These are phyloP conservation scores for Meripilus lineatus DNA, from an alignment of 1,284 basidiomycete species.

Conservation along the genomic window DNA sequence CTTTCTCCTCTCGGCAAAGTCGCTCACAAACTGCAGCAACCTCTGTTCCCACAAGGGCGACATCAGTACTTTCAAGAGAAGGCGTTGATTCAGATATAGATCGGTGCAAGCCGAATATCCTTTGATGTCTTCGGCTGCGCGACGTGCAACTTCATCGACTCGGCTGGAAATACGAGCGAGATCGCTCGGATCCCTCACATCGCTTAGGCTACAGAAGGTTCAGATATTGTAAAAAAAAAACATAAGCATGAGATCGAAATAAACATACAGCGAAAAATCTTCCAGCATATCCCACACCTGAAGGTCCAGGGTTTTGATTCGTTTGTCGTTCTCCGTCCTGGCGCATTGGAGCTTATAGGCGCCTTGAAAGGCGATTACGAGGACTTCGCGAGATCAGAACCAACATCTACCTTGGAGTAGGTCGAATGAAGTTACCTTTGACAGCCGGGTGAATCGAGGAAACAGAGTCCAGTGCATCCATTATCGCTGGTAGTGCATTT, in stretches of 20 bases:
- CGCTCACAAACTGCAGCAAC: slow-evolving; percentile 28
- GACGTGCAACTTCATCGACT: slow-evolving; percentile 15
- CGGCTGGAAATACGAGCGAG: no score
- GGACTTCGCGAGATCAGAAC: slow-evolving; percentile 34
- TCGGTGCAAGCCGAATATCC: slow-evolving; percentile 28
- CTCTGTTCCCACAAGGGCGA: slow-evolving; percentile 32
- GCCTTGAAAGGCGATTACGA: slow-evolving; percentile 38
- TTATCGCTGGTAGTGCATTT: slow-evolving; percentile 7
- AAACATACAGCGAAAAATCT: slow-evolving; percentile 37
- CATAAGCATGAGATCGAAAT: no score
- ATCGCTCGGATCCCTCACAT: no score
- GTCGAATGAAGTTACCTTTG: slow-evolving; percentile 5
- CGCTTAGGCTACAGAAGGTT: no score
- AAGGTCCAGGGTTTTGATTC: slow-evolving; percentile 33
- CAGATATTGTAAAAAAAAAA: no score
- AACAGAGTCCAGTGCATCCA: slow-evolving; percentile 11
- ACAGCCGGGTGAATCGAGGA: slow-evolving; percentile 12
- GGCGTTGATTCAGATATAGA: slow-evolving; percentile 26
- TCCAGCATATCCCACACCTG: slow-evolving; percentile 44
- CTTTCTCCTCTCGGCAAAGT: slow-evolving; percentile 28
- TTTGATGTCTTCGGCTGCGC: slow-evolving; percentile 26
- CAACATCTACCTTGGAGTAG: background rate
- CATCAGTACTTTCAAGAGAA: slow-evolving; percentile 33
- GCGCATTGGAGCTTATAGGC: slow-evolving; percentile 36
- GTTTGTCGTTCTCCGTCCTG: no score